phyloP scores from a whole-genome alignment of 192 early-diverging fungal species.

The Backusella luteola region DNA sequence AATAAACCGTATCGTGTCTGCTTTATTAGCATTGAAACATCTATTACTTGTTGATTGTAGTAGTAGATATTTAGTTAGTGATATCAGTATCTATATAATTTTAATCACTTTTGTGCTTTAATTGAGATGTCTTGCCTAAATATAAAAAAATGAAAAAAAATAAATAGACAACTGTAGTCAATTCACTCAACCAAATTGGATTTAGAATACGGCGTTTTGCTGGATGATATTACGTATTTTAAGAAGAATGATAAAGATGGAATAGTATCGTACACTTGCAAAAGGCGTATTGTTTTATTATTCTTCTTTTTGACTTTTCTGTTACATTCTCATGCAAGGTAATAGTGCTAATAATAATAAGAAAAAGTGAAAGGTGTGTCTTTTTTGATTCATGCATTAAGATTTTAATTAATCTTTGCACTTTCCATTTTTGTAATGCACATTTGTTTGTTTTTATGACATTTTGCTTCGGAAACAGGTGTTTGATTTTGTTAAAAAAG shows the following conservation, averaged over 20 bases:
- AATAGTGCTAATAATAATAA: no score
- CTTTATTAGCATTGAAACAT: no score
- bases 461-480: not conserved
- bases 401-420: no score
- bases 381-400: no score
- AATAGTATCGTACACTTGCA: not conserved
- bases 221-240: not conserved
- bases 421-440: no score
- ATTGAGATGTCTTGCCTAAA: not conserved
- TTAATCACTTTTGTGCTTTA: not conserved
- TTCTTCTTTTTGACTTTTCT: no score
- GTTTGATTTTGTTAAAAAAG: not conserved
- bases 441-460: not conserved
- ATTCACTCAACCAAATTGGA: not conserved
- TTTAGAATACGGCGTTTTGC: not conserved
- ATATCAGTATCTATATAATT: no score
- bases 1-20: not conserved
- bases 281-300: not conserved
- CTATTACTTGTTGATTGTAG: no score
- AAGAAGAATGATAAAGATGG: not conserved
- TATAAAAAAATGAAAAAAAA: not conserved
- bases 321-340: no score
- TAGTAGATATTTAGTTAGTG: no score
- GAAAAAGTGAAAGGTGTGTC: no score
- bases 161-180: not conserved